phyloP scores from a whole-genome alignment of 129 eudicot genomes.

The Lactuca saligna region DNA sequence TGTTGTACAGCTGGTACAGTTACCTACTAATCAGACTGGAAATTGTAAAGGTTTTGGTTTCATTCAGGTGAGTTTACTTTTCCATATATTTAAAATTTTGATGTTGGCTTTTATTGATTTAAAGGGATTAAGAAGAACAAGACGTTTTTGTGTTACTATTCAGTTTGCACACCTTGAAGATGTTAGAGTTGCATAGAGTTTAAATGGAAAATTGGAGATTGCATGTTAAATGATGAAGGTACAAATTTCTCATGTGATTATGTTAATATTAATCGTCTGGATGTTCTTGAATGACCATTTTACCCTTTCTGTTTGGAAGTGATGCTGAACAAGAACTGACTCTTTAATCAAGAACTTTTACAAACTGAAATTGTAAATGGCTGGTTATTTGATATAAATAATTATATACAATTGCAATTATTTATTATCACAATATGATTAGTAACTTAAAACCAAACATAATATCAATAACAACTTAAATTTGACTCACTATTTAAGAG shows the following conservation, averaged over 20 bases:
- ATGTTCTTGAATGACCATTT: too few species aligned
- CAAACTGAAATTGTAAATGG: not conserved
- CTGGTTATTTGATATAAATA: not conserved
- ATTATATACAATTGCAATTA: not conserved
- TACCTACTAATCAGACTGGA: slow-evolving; percentile 81
- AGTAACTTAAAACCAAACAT: too few species aligned
- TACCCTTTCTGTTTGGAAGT: too few species aligned
- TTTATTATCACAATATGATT: too few species aligned
- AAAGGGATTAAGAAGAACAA: not conserved
- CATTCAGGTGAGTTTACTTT: slow-evolving; percentile 60
- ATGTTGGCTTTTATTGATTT: too few species aligned
- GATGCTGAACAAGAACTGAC: too few species aligned
- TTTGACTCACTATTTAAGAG: not conserved
- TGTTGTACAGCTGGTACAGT: slow-evolving; percentile 79
- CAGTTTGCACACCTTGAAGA: slow-evolving; percentile 90
- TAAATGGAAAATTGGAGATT: slow-evolving; percentile 85
- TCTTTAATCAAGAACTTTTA: too few species aligned
- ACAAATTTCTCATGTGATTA: too few species aligned
- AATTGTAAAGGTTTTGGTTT: slow-evolving; percentile 91
- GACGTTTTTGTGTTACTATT: slow-evolving; percentile 6
- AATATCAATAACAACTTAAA: too few species aligned
- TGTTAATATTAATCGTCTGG: not conserved
- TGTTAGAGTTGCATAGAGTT: slow-evolving; percentile 75
- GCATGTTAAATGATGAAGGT: slow-evolving; percentile 94
- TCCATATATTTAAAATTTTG: too few species aligned